phyloP scores from a whole-genome alignment of 139 green algal genomes.

The Yamagishiella unicocca region DNA sequence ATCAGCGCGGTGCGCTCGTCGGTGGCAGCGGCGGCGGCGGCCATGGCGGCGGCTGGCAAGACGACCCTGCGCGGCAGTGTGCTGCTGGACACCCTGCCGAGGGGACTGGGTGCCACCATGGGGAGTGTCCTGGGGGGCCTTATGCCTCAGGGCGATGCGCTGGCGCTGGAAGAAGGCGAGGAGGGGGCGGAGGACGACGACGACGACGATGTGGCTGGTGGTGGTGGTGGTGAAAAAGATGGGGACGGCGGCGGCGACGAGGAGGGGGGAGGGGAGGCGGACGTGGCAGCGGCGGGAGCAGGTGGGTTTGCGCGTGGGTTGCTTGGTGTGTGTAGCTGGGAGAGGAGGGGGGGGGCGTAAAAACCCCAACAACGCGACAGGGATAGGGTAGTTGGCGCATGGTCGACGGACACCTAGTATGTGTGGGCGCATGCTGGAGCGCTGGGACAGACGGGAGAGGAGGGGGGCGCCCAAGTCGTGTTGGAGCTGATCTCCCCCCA shows the following conservation, averaged over 20 bases:
- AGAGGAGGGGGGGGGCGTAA: not conserved
- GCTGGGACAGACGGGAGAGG: too few relatives aligned
- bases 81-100: constrained; percentile 9
- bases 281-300: not conserved
- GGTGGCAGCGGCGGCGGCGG: not conserved
- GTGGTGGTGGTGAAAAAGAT: not conserved
- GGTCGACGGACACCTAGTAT: too few relatives aligned
- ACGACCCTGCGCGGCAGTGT: not conserved
- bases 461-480: too few relatives aligned
- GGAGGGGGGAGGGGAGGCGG: not conserved
- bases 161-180: not conserved
- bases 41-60: not conserved
- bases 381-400: too few relatives aligned
- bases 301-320: too few relatives aligned
- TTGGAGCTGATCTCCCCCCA: too few relatives aligned
- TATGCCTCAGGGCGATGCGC: not conserved
- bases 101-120: not conserved
- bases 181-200: not conserved
- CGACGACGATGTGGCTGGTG: too few relatives aligned
- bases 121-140: constrained; percentile 13
- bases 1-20: constrained; percentile 1
- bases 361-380: too few relatives aligned
- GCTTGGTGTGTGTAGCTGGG: not conserved
- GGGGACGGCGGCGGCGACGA: not conserved
- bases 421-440: too few relatives aligned